A percentile compares a stretch with the other conserved stretches of the same genome.
Evolutionary conservation across 192 early-diverging fungal species (phyloP).

Genomic region (Geranomyces variabilis): DNA sequence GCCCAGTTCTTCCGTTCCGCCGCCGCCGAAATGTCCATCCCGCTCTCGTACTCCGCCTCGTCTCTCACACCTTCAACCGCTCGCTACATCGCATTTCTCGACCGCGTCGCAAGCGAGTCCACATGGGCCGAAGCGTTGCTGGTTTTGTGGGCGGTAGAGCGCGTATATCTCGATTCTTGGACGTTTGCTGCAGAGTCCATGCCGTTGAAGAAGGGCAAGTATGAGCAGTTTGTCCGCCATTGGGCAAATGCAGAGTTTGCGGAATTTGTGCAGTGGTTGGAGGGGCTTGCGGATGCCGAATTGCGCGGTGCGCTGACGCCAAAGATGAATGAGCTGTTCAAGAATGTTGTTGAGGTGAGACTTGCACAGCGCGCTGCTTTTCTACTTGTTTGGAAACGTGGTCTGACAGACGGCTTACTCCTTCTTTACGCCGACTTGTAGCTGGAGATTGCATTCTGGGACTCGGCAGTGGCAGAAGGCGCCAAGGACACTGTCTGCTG

Average conservation of each 20-base stretch:
- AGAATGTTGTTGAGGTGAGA: constrained; percentile 27
- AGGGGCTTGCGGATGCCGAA: constrained; percentile 22
- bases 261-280: constrained; percentile 34
- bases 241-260: constrained; percentile 38
- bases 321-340: constrained; percentile 18
- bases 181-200: constrained; percentile 23
- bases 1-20: constrained; percentile 28
- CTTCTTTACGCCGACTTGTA: neutral
- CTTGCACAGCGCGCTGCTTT: neutral
- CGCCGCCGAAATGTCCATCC: constrained; percentile 13
- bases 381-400: neutral
- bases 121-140: constrained; percentile 25
- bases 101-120: neutral
- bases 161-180: constrained; percentile 37
- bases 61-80: neutral
- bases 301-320: neutral
- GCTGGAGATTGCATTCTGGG: constrained; percentile 33
- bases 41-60: constrained; percentile 14
- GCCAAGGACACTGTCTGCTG: no score
- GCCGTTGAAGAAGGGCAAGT: constrained; percentile 31
- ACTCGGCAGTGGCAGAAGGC: constrained; percentile 5
- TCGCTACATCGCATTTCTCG: constrained; percentile 20
- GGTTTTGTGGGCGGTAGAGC: constrained; percentile 29
- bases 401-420: no score
- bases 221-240: constrained; percentile 24